Percentiles rank a stretch among this genome's conserved stretches.
Evolutionary conservation across 768 basidiomycete genomes (phyloP).

Genomic region (Naganishia randhawae): DNA sequence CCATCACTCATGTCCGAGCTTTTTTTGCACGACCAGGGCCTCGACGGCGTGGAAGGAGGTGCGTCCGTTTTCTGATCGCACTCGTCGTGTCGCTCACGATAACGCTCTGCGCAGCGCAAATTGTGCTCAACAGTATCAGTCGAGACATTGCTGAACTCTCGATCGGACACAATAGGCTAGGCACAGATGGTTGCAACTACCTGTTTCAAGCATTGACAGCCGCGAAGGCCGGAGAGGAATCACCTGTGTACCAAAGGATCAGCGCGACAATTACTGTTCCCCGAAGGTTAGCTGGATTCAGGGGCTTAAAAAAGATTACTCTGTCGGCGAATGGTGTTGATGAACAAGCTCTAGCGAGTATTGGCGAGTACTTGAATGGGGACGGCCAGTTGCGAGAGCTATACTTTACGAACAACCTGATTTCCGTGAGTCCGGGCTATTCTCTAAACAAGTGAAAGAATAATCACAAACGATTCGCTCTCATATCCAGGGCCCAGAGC

Average conservation of each 20-base stretch:
- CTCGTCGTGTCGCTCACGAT: neutral
- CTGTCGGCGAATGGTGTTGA: constrained; percentile 16
- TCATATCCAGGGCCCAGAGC: constrained; percentile 16
- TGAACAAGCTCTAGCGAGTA: constrained; percentile 2
- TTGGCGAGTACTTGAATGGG: constrained; percentile 21
- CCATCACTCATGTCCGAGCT: constrained; percentile 10
- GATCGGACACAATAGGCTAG: constrained; percentile 21
- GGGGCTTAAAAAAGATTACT: constrained; percentile 18
- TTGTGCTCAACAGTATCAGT: constrained; percentile 17
- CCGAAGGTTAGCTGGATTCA: neutral
- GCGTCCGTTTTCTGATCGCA: neutral
- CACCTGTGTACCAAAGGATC: neutral
- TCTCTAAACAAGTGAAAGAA: neutral
- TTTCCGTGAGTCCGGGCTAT: constrained; percentile 16
- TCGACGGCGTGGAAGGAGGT: constrained; percentile 23
- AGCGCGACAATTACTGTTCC: neutral
- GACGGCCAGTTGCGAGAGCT: constrained; percentile 12
- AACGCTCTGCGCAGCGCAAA: neutral
- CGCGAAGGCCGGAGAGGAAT: constrained; percentile 11
- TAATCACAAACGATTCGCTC: neutral
- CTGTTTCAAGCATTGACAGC: constrained; percentile 17
- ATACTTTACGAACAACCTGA: constrained; percentile 22
- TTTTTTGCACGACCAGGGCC: constrained; percentile 26
- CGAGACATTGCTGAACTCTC: constrained; percentile 16
- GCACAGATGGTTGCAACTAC: constrained; percentile 14